phyloP scores from a whole-genome alignment of 2,329 filamentous ascomycete genomes.

The Apiospora malaysiana region DNA sequence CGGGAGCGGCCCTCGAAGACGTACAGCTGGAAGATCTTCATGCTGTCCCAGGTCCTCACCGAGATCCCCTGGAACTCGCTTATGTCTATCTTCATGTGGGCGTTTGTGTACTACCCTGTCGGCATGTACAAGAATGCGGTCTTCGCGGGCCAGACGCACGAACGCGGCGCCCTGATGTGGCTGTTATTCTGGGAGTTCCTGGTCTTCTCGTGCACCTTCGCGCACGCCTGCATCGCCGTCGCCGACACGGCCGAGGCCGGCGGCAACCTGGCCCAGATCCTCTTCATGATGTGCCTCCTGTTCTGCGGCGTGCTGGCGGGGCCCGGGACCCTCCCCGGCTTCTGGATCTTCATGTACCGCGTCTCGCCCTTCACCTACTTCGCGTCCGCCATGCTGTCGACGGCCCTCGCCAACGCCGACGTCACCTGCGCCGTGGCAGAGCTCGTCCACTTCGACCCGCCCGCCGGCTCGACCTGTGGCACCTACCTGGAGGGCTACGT shows the following conservation, averaged over 20 bases:
- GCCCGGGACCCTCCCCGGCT: slow-evolving; percentile 67
- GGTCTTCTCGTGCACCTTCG: slow-evolving; percentile 74
- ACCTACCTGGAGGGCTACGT: slow-evolving; percentile 64
- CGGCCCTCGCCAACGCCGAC: slow-evolving; percentile 69
- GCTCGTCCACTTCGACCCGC: slow-evolving; percentile 67
- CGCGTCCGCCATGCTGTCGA: slow-evolving; percentile 73
- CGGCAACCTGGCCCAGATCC: slow-evolving; percentile 65
- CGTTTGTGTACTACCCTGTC: slow-evolving; percentile 72
- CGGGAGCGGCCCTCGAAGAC: slow-evolving; percentile 76
- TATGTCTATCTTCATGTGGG: slow-evolving; percentile 66
- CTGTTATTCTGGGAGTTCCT: slow-evolving; percentile 58
- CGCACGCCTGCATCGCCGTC: slow-evolving; percentile 74
- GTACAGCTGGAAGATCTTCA: slow-evolving; percentile 78
- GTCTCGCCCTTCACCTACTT: slow-evolving; percentile 85
- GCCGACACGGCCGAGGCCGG: slow-evolving; percentile 73
- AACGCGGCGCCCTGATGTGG: slow-evolving; percentile 18
- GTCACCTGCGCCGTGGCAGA: slow-evolving; percentile 76
- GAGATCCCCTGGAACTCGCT: slow-evolving; percentile 75
- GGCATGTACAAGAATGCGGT: slow-evolving; percentile 27
- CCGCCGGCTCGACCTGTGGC: slow-evolving; percentile 60
- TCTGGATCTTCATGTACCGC: slow-evolving; percentile 88
- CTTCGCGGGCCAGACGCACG: neutral
- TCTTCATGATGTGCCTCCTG: slow-evolving; percentile 66
- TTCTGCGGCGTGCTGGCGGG: slow-evolving; percentile 53
- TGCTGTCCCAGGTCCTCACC: slow-evolving; percentile 72